These are phyloP conservation scores for Mucor velutinosus DNA, from an alignment of 371 early-diverging fungal genomes.

Conservation along the genomic window DNA sequence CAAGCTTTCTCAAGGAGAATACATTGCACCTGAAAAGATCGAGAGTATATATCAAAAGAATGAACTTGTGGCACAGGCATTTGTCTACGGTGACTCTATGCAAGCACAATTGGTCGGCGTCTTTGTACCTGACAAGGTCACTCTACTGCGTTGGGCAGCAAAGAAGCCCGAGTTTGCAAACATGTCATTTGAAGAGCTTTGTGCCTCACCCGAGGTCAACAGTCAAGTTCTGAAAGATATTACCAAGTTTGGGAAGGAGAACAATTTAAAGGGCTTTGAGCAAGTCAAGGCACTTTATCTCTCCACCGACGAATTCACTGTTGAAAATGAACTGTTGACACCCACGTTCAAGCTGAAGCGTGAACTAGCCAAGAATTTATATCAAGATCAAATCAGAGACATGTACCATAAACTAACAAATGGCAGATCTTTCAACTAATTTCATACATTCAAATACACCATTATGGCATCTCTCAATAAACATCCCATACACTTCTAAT, in stretches of 20 bases:
- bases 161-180: constrained; percentile 29
- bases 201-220: constrained; percentile 52
- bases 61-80: constrained; percentile 70
- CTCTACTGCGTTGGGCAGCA: constrained; percentile 44
- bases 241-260: constrained; percentile 56
- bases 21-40: constrained; percentile 97
- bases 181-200: constrained; percentile 51
- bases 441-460: neutral
- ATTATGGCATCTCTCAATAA: neutral
- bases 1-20: constrained; percentile 81
- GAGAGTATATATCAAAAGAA: constrained; percentile 77
- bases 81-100: constrained; percentile 90
- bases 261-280: constrained; percentile 86
- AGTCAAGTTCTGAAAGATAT: constrained; percentile 60
- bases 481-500: neutral
- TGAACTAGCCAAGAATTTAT: constrained; percentile 62
- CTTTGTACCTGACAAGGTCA: constrained; percentile 77
- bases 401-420: constrained; percentile 57
- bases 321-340: constrained; percentile 81
- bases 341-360: constrained; percentile 89
- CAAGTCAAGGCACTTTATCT: constrained; percentile 72
- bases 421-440: constrained; percentile 37
- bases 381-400: constrained; percentile 54
- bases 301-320: constrained; percentile 70
- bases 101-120: constrained; percentile 82